A percentile compares a stretch with the other conserved stretches of the same genome.
phyloP scores from a whole-genome alignment of 2,329 filamentous ascomycete species.

The Colletotrichum sp. region DNA sequence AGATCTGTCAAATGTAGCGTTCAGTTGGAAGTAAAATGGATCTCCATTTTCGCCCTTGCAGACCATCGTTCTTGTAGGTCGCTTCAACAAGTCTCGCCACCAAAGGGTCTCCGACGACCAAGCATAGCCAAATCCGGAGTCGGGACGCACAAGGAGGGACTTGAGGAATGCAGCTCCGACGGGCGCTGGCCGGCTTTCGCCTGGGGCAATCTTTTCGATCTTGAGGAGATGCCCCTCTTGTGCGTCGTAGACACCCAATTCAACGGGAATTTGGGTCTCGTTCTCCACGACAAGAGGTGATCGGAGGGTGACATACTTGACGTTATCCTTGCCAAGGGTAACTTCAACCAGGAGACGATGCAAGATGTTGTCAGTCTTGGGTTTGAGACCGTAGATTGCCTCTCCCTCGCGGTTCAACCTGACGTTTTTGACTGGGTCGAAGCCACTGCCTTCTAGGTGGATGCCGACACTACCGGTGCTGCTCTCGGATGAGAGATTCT shows the following conservation, averaged over 20 bases:
- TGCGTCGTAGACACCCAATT: constrained; percentile 88
- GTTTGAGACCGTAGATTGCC: constrained; percentile 84
- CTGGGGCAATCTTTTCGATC: constrained; percentile 96
- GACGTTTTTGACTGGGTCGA: constrained; percentile 88
- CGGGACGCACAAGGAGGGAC: constrained; percentile 84
- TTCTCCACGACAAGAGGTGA: constrained; percentile 94
- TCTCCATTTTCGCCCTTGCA: constrained; percentile 88
- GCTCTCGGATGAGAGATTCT: constrained; percentile 85
- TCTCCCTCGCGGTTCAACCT: constrained; percentile 95
- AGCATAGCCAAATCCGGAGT: constrained; percentile 94
- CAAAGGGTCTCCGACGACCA: constrained; percentile 91
- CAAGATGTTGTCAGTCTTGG: constrained; percentile 82
- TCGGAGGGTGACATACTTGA: constrained; percentile 96
- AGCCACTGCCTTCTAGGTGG: constrained; percentile 89
- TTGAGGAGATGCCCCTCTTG: constrained; percentile 90
- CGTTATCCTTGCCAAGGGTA: constrained; percentile 88
- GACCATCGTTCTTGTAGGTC: constrained; percentile 84
- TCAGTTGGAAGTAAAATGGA: constrained; percentile 96
- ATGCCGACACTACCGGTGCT: constrained; percentile 81
- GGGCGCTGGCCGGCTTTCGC: constrained; percentile 86
- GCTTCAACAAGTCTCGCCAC: constrained; percentile 89
- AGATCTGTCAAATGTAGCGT: constrained; percentile 82
- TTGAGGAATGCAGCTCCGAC: constrained; percentile 93
- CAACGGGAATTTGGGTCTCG: constrained; percentile 93
- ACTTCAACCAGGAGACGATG: constrained; percentile 94